Base-by-base conservation (phyloP, 1,139 yeast species). In the Magnusiomyces suaveolens region DNA sequence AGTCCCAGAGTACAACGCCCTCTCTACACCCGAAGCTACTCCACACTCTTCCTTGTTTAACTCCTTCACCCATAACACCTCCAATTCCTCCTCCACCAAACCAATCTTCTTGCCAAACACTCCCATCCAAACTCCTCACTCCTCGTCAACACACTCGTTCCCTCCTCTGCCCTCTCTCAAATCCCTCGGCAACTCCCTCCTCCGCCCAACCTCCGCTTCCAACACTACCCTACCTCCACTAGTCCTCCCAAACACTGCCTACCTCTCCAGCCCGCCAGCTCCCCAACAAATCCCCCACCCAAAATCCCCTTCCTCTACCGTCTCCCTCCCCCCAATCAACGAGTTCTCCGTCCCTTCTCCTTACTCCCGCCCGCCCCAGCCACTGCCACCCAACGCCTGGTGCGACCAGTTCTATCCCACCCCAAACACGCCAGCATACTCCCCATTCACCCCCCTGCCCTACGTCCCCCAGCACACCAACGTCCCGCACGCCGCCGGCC, bases 91-190 rank as follows among this genome's bases (percentile, higher is more conserved):
- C 16, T n/a, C 16, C 18, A 36, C 18, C 18, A 14, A 36, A n/a
- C 16, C 10, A 36, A 8, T n/a, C 18, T 36, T 36, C 41, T 29
- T 53, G 14, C 55, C 52, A 23, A 43, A 36, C n/a, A 49, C 55
- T 26, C 55, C 55, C 12, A 14, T 53, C 3, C 48, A 46, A 29
- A 53, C 55, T 1, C 55, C 55, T 2, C 55, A 53, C 29, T 32
- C 55, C n/a, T 26, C 52, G 1, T n/a, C 47, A n/a, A 14, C 50
- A 3, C 14, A 23, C 25, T 53, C 55, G 12, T 53, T 50, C 46
- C 41, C 50, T 20, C 32, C 49, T 16, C 38, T 53, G 20, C 52
- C 55, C 2, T 50, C 55, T 8, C 36, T 53, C 3, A 46, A 32
- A n/a, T 16, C 47, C 14, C 24, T 53, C 8, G 52, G 52, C 29